phyloP scores from a whole-genome alignment of 2,329 filamentous ascomycete species.

The Curvularia eragrostidis region DNA sequence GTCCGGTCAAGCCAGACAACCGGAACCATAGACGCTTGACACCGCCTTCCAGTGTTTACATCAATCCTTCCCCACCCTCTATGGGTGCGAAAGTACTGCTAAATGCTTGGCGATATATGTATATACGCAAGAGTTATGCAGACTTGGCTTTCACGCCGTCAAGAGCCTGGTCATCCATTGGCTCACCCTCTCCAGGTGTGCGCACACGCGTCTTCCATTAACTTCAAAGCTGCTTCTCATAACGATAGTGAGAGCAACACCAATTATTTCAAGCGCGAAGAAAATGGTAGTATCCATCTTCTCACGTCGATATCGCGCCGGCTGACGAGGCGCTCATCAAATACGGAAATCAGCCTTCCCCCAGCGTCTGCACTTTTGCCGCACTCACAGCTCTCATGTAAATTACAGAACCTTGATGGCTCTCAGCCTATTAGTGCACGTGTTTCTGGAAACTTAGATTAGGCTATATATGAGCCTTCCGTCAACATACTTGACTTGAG shows the following conservation, averaged over 20 bases:
- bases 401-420: too few relatives aligned
- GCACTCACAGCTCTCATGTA: too few relatives aligned
- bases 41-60: too few relatives aligned
- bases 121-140: neutral
- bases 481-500: constrained; percentile 1
- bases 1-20: too few relatives aligned
- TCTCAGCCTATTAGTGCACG: too few relatives aligned
- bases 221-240: neutral
- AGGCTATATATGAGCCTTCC: too few relatives aligned
- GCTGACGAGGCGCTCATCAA: neutral
- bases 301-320: neutral
- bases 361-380: too few relatives aligned
- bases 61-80: neutral
- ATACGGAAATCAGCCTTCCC: constrained; percentile 1
- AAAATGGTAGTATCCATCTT: neutral
- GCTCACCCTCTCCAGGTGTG: neutral
- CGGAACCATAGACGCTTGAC: too few relatives aligned
- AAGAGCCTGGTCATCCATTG: neutral
- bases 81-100: neutral
- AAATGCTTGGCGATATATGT: neutral
- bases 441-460: too few relatives aligned
- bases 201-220: neutral
- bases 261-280: neutral
- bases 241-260: neutral
- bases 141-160: neutral